phyloP scores from a whole-genome alignment of 352 stramenopile species.

The Phytophthora tubulina region DNA sequence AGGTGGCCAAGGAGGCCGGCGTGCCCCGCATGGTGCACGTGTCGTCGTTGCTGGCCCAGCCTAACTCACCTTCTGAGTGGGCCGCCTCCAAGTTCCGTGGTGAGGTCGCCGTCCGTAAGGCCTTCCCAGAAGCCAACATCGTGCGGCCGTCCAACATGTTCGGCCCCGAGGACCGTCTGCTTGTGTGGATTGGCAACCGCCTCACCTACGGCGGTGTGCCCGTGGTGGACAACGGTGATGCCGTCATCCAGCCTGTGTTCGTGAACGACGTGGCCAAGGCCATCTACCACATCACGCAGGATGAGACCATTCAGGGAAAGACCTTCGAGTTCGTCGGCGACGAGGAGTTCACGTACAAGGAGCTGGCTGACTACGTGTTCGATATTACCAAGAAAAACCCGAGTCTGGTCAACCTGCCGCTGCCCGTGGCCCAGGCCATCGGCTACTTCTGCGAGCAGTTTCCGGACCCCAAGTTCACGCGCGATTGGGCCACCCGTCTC shows the following conservation, averaged over 20 bases:
- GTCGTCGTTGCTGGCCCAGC: slow-evolving; percentile 82
- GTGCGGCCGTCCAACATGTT: slow-evolving; percentile 96
- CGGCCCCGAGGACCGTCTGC: slow-evolving; percentile 95
- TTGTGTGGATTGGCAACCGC: slow-evolving; percentile 93
- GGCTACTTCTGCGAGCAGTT: slow-evolving; percentile 87
- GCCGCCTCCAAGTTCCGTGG: slow-evolving; percentile 89
- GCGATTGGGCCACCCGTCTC: slow-evolving; percentile 80
- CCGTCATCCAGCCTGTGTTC: slow-evolving; percentile 94
- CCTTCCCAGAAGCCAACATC: slow-evolving; percentile 96
- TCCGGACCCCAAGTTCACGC: slow-evolving; percentile 86
- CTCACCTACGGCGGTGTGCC: slow-evolving; percentile 83
- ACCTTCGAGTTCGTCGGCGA: slow-evolving; percentile 97
- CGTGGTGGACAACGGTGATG: slow-evolving; percentile 94
- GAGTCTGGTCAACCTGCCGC: slow-evolving; percentile 84
- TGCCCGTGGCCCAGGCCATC: slow-evolving; percentile 78
- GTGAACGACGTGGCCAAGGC: slow-evolving; percentile 86
- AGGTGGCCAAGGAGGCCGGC: slow-evolving; percentile 81
- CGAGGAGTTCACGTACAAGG: slow-evolving; percentile 96
- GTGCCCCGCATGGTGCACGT: slow-evolving; percentile 86
- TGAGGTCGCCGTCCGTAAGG: slow-evolving; percentile 89
- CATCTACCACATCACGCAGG: slow-evolving; percentile 84
- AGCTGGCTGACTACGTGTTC: slow-evolving; percentile 97
- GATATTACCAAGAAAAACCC: slow-evolving; percentile 88
- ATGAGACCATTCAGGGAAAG: slow-evolving; percentile 91
- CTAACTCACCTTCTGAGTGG: slow-evolving; percentile 87